Conservation (phyloP, 2,329 filamentous ascomycete genomes). For the Talaromyces sp. region DNA sequence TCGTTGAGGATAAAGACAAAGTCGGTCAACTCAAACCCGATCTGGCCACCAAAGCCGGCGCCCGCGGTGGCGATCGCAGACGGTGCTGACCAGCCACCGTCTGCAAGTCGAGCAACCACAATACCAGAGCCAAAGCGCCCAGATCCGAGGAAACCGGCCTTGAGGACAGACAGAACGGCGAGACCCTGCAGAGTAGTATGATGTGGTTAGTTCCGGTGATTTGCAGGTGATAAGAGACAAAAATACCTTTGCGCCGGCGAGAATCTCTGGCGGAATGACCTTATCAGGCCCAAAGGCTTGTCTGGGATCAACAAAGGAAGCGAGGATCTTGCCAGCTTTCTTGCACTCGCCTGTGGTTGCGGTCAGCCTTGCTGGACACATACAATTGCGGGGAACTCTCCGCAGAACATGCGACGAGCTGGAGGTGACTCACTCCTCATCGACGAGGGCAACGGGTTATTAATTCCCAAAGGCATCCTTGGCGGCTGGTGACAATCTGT, state of each 20-base stretch:
- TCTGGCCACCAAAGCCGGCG: conserved; percentile 46
- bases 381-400: conserved; percentile 27
- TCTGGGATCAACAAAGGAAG: conserved; percentile 87
- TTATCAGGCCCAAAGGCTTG: conserved; percentile 96
- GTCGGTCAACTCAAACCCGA: conserved; percentile 47
- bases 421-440: conserved; percentile 37
- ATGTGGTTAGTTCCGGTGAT: neutral
- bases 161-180: conserved; percentile 44
- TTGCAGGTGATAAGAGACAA: neutral
- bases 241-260: conserved; percentile 80
- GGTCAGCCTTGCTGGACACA: conserved; percentile 19
- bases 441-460: conserved; percentile 44
- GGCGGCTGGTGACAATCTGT: neutral
- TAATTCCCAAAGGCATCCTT: conserved; percentile 40
- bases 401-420: conserved; percentile 7
- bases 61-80: conserved; percentile 45
- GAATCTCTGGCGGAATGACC: conserved; percentile 84
- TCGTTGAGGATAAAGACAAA: conserved; percentile 99
- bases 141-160: conserved; percentile 46
- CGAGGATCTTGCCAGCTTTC: conserved; percentile 92
- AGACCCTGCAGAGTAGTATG: conserved; percentile 32
- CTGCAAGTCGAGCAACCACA: conserved; percentile 43
- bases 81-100: conserved; percentile 46
- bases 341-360: conserved; percentile 78
- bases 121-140: conserved; percentile 46